Base-by-base conservation (phyloP, 140 eudicot genomes). In the Stevia rebaudiana region DNA sequence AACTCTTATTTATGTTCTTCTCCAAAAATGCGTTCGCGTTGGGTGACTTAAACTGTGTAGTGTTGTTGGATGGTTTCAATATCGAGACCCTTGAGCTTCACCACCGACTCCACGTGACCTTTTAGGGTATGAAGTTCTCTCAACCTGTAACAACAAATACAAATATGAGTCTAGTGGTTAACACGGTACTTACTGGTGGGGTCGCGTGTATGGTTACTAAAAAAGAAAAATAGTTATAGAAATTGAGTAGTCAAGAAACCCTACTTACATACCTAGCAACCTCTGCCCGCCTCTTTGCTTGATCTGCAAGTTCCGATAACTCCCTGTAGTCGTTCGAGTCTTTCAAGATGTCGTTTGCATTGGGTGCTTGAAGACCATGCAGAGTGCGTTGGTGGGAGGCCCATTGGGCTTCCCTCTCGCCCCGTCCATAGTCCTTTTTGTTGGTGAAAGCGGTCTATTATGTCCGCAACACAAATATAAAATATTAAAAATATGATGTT, bases 361-460 rank as follows among this genome's bases (percentile, higher is more conserved):
- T 86, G 2, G 95, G 87, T 13, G 90, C 77, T 31, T 87, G 95
- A 37, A 90, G 95, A 11, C 97, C 97, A 50, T 90, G 97, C 49
- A 90, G 61, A 19, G 97, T 90, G 65, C 97, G 87, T 64, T 90
- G 97, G 43, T 90, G 94, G 12, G 73, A 70, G 50, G 95, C 97
- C 97, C 97, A 90, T 77, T 90, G 97, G 25, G 97, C 97, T 79
- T 90, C 97, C 65, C 97, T 84, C 88, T 90, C 97, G 23, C 87
- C 97, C 35, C 90, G 90, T 28, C 97, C 97, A 31, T 80, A 90
- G 63, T 90, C 95, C 72, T 90, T 90, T 81, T 90, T 90, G 52
- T 79, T 51, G 53, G 97, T 90, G 84, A 90, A 90, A 62, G 97
- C 97, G 63, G 90, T 90, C 97, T 90, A 58, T 5, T 5, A 76